A percentile compares a stretch with the other conserved stretches of the same genome.
Evolutionary conservation across 148 eudicot species (phyloP).

Genomic region (Euryodendron excelsum): DNA sequence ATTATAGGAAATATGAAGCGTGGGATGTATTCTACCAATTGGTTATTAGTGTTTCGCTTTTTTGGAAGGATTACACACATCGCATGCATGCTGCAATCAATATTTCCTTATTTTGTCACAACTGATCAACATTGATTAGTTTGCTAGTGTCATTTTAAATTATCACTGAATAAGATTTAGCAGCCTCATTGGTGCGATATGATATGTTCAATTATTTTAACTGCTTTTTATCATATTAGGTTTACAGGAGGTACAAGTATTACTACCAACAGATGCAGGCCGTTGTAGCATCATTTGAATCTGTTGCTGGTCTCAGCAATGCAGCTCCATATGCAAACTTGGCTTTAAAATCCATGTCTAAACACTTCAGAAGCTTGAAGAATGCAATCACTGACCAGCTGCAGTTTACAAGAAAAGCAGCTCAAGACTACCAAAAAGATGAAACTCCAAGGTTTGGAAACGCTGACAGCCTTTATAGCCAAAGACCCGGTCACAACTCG

Average conservation of each 20-base stretch:
- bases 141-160: not conserved
- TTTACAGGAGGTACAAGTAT: constrained; percentile 74
- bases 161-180: not conserved
- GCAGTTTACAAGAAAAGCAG: constrained; percentile 42
- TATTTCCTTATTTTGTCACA: not conserved
- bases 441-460: constrained; percentile 27
- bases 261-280: constrained; percentile 77
- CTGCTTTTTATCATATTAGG: constrained; percentile 28
- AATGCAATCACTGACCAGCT: constrained; percentile 71
- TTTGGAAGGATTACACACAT: not conserved
- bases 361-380: constrained; percentile 65
- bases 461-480: constrained; percentile 28
- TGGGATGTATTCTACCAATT: too few species aligned
- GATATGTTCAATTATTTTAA: not conserved
- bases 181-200: not conserved
- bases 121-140: not conserved
- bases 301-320: constrained; percentile 67
- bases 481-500: constrained; percentile 33
- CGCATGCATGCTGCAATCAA: not conserved
- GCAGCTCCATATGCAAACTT: constrained; percentile 71
- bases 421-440: constrained; percentile 31
- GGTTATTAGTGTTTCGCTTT: too few species aligned
- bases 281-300: constrained; percentile 76
- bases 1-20: too few species aligned
- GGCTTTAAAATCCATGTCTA: constrained; percentile 65